These are phyloP conservation scores for Phragmites australis DNA, from an alignment of 176 grass and related monocot species.

Conservation along the genomic window DNA sequence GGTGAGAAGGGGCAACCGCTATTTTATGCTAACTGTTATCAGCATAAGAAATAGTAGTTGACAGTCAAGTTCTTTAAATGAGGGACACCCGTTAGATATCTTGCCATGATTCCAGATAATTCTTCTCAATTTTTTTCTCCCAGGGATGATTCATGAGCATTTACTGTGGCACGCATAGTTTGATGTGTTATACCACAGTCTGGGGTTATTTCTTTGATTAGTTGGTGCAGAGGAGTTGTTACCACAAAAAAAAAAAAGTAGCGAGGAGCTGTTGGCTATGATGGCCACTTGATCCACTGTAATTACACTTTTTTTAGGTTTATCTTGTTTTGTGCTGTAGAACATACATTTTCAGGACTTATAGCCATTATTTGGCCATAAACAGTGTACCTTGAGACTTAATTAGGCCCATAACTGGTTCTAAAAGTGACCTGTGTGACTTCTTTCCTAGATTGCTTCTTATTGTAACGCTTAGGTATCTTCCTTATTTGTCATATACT, in stretches of 20 bases:
- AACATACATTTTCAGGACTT: constrained; percentile 5
- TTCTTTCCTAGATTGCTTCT: neutral
- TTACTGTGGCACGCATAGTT: neutral
- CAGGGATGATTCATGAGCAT: neutral
- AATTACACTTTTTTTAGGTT: neutral
- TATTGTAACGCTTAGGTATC: constrained; percentile 4
- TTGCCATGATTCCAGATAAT: neutral
- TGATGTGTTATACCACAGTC: neutral
- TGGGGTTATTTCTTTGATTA: constrained; percentile 17
- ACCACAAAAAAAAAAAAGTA: neutral
- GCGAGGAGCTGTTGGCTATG: constrained; percentile 12
- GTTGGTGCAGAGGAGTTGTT: constrained; percentile 29
- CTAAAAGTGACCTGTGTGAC: constrained; percentile 28
- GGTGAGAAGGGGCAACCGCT: neutral
- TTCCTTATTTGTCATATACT: constrained; percentile 25
- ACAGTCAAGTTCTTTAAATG: neutral
- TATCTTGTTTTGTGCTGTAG: neutral
- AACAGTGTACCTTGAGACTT: constrained; percentile 12
- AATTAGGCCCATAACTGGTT: constrained; percentile 17
- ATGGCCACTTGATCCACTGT: neutral
- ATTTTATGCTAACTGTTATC: constrained; percentile 18
- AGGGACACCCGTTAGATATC: neutral
- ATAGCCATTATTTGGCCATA: constrained; percentile 21
- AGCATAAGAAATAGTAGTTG: neutral
- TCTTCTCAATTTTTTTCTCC: neutral